Conservation (phyloP, 139 green algal genomes). For the Auxenochlorella pyrenoidosa region DNA sequence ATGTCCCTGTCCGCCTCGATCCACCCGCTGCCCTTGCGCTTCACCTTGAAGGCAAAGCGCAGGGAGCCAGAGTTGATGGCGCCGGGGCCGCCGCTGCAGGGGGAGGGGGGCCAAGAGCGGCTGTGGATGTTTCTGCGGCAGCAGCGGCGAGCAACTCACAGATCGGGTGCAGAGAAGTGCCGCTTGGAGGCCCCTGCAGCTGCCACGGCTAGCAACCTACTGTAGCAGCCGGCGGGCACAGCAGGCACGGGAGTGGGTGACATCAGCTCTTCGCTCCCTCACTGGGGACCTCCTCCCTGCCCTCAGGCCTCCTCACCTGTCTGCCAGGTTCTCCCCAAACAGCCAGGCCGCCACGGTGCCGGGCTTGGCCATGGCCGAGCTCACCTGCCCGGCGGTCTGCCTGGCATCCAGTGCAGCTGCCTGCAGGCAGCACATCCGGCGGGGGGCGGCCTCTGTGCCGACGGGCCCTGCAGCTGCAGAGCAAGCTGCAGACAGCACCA, state of each 20-base stretch:
- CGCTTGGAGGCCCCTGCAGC: neutral
- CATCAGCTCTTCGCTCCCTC: too few species aligned
- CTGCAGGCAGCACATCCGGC: neutral
- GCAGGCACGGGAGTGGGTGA: too few species aligned
- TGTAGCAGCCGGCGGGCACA: too few species aligned
- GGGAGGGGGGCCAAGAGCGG: neutral
- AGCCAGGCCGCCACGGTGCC: conserved; percentile 2
- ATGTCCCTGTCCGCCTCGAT: neutral
- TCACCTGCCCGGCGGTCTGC: neutral
- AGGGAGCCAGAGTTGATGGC: neutral
- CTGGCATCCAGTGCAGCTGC: neutral
- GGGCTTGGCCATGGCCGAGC: neutral
- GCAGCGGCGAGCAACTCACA: too few species aligned
- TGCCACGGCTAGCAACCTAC: too few species aligned
- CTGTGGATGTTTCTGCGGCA: too few species aligned
- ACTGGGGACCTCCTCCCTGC: too few species aligned
- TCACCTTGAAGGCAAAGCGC: neutral
- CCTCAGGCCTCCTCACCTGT: neutral
- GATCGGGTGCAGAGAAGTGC: too few species aligned
- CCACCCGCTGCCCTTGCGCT: neutral
- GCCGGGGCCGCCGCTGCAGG: neutral
- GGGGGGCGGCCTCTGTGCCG: too few species aligned
- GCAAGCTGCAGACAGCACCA: too few species aligned
- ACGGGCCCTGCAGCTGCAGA: too few species aligned
- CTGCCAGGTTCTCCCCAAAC: conserved; percentile 1